These are phyloP conservation scores for Aspergillus baeticus DNA, from an alignment of 495 filamentous ascomycete species.

Conservation along the genomic window DNA sequence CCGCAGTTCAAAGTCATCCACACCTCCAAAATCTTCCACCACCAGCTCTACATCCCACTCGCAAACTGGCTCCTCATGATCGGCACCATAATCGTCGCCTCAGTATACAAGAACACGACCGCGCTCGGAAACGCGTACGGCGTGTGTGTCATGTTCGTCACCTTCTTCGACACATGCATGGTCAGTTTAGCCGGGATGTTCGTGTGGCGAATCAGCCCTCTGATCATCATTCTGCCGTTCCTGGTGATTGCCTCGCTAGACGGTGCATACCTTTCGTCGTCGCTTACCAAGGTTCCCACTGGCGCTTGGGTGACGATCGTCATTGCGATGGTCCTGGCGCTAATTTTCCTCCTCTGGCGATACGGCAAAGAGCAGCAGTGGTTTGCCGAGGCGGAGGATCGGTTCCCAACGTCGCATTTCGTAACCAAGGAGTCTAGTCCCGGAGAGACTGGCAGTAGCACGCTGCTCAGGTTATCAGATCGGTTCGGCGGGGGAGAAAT, in stretches of 20 bases:
- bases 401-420: constrained; percentile 40
- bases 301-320: constrained; percentile 75
- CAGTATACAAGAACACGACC: constrained; percentile 65
- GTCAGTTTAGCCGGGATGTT: constrained; percentile 65
- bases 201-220: constrained; percentile 61
- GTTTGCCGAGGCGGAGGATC: constrained; percentile 60
- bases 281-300: constrained; percentile 65
- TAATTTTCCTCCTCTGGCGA: constrained; percentile 67
- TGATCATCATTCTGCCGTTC: constrained; percentile 59
- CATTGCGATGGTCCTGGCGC: constrained; percentile 56
- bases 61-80: constrained; percentile 74
- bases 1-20: constrained; percentile 70
- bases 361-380: constrained; percentile 75
- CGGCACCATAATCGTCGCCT: constrained; percentile 70
- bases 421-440: constrained; percentile 6
- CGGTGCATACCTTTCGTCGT: constrained; percentile 63
- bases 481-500: constrained; percentile 24
- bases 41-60: constrained; percentile 69
- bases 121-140: constrained; percentile 53
- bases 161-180: constrained; percentile 72
- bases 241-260: constrained; percentile 61
- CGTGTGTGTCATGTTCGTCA: constrained; percentile 72
- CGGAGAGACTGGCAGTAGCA: constrained; percentile 10
- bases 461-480: constrained; percentile 11
- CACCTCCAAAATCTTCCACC: constrained; percentile 63